A percentile compares a stretch with the other conserved stretches of the same genome.
These are phyloP conservation scores for Streptanthus diversifolius DNA, from an alignment of 345 rosid genomes.

Conservation along the genomic window DNA sequence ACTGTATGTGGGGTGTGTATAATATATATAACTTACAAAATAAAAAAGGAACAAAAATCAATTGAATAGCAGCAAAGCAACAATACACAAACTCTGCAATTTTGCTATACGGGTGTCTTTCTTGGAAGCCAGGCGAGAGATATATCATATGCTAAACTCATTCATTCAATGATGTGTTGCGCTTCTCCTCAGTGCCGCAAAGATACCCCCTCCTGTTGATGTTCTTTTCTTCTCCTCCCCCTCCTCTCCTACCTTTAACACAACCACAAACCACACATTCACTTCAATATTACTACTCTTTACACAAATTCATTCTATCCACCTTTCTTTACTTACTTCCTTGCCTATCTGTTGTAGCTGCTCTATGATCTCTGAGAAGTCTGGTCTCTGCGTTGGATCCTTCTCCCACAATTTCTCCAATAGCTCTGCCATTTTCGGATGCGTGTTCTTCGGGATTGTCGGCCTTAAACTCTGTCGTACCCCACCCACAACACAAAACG, in stretches of 20 bases:
- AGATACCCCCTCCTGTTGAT: conserved; percentile 57
- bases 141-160: no score
- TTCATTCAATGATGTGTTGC: conserved; percentile 41
- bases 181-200: conserved; percentile 81
- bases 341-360: conserved; percentile 62
- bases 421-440: conserved; percentile 60
- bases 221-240: conserved; percentile 69
- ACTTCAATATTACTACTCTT: neutral
- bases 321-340: conserved; percentile 48
- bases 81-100: neutral
- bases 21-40: no score
- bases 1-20: no score
- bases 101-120: conserved; percentile 4
- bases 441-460: conserved; percentile 61
- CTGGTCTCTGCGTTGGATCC: conserved; percentile 84
- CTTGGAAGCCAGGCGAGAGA: neutral
- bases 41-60: neutral
- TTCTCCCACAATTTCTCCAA: conserved; percentile 83
- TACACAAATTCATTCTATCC: neutral
- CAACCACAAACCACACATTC: neutral
- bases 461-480: conserved; percentile 68
- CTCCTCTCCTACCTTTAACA: conserved; percentile 58
- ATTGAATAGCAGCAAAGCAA: conserved; percentile 1
- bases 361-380: conserved; percentile 69
- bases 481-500: neutral